Evolutionary conservation across 805 yeast species (phyloP), one percentile per base, ranked within the genome.

Genomic region (Tetrapisispora taiwanensis): DNA sequence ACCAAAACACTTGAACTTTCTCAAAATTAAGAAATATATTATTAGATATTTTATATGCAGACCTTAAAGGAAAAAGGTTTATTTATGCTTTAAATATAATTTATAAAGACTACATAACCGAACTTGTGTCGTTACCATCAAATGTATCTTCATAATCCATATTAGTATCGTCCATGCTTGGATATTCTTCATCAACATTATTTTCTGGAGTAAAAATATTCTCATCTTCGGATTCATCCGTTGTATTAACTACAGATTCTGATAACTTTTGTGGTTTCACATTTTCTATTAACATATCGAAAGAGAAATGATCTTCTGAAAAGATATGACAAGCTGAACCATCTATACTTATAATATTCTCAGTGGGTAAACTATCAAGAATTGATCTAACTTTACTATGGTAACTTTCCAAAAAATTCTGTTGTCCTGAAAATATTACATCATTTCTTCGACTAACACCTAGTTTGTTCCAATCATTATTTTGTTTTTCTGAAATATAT

Each of bases 311-410:
- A n/a, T 31, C 53, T 40, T 61, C 65, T 8, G 59, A 43, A 45
- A 56, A 62, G 10, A 60, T 43, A 20, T 49, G 33, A 10, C 62
- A 63, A 10, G 48, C 39, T 2, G 42, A 34, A 3, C 40, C 48
- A 1, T 51, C 52, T 8, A 53, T 42, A 30, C 46, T 48, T 7
- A 59, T 52, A 15, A 56, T 53, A 42, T 54, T 49, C n/a, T 53
- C 46, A 1, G 52, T 43, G 4, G 52, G 46, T 4, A 56, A 45
- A 15, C 51, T 51, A 14, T 46, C 47, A 4, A 56, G 41, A 15
- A 58, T 48, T 32, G 46, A 41, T 7, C 48, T 49, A 19, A 52
- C 48, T 30, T 55, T 53, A 10, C 45, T 46, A 28, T 46, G 51
- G 43, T 53, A 56, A 35, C 7, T n/a, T 52, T 54, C 30, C 35